Percentiles rank a stretch among this genome's conserved stretches.
Conservation (phyloP, 2,329 filamentous ascomycete genomes). For the Penicillium hesseltinei region DNA sequence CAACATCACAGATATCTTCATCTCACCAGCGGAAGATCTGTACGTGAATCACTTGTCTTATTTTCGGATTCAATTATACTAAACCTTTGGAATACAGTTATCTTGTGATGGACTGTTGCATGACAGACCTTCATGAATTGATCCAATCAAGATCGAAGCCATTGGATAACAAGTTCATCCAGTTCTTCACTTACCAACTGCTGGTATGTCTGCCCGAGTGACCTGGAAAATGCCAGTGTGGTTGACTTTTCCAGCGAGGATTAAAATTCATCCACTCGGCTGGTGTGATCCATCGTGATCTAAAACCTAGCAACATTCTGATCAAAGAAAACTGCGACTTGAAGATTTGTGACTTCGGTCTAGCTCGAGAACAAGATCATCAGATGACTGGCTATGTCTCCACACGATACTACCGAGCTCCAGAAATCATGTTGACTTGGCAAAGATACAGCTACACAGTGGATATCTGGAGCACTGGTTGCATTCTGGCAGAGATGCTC, state of each 20-base stretch:
- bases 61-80: not conserved
- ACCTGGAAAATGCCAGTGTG: too few relatives aligned
- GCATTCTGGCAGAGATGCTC: constrained; percentile 98
- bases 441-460: constrained; percentile 99
- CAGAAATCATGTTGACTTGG: constrained; percentile 99
- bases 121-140: constrained; percentile 7
- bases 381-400: constrained; percentile 99
- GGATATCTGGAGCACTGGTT: constrained; percentile 98
- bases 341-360: constrained; percentile 97
- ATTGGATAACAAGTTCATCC: constrained; percentile 1
- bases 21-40: constrained; percentile 9
- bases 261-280: constrained; percentile 98
- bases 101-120: constrained; percentile 6
- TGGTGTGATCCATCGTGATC: constrained; percentile 73
- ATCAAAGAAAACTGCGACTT: constrained; percentile 99
- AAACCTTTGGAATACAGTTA: not conserved
- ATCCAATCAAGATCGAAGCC: not conserved
- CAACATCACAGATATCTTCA: constrained; percentile 8
- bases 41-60: not conserved
- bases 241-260: constrained; percentile 63
- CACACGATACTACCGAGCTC: constrained; percentile 94
- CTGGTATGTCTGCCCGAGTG: not conserved
- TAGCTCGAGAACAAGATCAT: constrained; percentile 94
- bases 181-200: constrained; percentile 12
- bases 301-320: constrained; percentile 93